phyloP scores from a whole-genome alignment of 345 rosid species.

The Linum lewisii region DNA sequence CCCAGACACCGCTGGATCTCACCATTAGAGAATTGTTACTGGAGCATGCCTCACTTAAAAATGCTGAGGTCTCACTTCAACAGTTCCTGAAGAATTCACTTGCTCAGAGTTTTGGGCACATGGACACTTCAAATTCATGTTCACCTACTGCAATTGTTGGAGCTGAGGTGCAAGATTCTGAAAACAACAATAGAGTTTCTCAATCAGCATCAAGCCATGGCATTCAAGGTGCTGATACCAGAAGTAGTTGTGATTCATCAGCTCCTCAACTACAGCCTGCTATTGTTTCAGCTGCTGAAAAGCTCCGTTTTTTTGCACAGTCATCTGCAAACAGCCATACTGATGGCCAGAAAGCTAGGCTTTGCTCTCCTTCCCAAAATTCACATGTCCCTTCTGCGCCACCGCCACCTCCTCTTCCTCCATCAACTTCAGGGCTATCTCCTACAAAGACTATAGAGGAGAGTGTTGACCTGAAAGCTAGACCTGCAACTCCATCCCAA shows the following conservation, averaged over 20 bases:
- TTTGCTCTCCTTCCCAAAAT: too few relatives aligned
- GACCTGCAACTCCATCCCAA: slow-evolving; percentile 21
- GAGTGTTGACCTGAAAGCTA: not conserved
- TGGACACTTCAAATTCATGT: not conserved
- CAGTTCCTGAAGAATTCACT: slow-evolving; percentile 14
- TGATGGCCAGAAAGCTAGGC: slow-evolving; percentile 1
- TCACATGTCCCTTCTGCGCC: not conserved
- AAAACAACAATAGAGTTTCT: not conserved
- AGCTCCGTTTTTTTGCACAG: not conserved
- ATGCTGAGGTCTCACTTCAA: slow-evolving; percentile 11
- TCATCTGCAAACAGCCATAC: slow-evolving; percentile 14
- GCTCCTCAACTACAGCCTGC: slow-evolving; percentile 19
- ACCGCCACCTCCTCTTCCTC: not conserved
- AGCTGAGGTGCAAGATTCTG: not conserved
- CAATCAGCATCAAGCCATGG: too few relatives aligned
- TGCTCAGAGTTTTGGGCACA: not conserved
- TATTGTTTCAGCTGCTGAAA: slow-evolving; percentile 10
- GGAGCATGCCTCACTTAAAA: slow-evolving; percentile 18
- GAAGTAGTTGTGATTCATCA: slow-evolving; percentile 21
- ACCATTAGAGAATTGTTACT: slow-evolving; percentile 20
- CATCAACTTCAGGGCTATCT: slow-evolving; percentile 7
- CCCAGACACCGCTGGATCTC: slow-evolving; percentile 17
- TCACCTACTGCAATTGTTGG: not conserved
- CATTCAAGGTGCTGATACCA: not conserved
- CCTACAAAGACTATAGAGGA: slow-evolving; percentile 10